A percentile compares a stretch with the other conserved stretches of the same genome.
These are phyloP conservation scores for Cenchrus fungigraminus DNA, from an alignment of 176 grass and related monocot genomes.

Conservation along the genomic window DNA sequence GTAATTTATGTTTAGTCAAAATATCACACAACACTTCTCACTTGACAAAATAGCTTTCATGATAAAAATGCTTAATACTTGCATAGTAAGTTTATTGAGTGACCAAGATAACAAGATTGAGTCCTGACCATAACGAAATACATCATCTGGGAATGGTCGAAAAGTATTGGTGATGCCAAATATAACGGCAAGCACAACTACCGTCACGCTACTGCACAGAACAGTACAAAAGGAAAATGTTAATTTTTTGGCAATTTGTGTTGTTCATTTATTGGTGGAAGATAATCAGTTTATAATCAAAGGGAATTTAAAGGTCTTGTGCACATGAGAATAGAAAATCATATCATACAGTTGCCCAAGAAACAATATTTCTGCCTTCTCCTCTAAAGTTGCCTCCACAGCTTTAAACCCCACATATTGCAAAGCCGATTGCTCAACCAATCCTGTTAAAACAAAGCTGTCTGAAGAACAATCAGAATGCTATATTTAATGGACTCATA, in stretches of 20 bases:
- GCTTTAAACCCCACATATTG: slow-evolving; percentile 65
- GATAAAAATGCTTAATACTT: slow-evolving; percentile 3
- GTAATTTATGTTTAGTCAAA: slow-evolving; percentile 9
- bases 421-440: slow-evolving; percentile 73
- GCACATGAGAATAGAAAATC: slow-evolving; percentile 3
- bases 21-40: not conserved
- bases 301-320: slow-evolving; percentile 15
- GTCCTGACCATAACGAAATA: slow-evolving; percentile 82
- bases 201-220: slow-evolving; percentile 68
- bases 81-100: slow-evolving; percentile 19
- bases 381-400: slow-evolving; percentile 63
- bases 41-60: not conserved
- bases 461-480: slow-evolving; percentile 83
- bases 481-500: not conserved
- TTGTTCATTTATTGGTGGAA: not conserved
- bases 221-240: slow-evolving; percentile 21
- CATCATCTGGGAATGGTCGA: slow-evolving; percentile 76
- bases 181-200: slow-evolving; percentile 76
- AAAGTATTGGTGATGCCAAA: slow-evolving; percentile 89
- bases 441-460: slow-evolving; percentile 97
- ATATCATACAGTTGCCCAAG: slow-evolving; percentile 79
- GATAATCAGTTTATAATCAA: slow-evolving; percentile 14
- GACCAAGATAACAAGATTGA: slow-evolving; percentile 34
- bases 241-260: slow-evolving; percentile 25
- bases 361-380: slow-evolving; percentile 91